phyloP scores from a whole-genome alignment of 345 rosid species.

The Populus davidiana region DNA sequence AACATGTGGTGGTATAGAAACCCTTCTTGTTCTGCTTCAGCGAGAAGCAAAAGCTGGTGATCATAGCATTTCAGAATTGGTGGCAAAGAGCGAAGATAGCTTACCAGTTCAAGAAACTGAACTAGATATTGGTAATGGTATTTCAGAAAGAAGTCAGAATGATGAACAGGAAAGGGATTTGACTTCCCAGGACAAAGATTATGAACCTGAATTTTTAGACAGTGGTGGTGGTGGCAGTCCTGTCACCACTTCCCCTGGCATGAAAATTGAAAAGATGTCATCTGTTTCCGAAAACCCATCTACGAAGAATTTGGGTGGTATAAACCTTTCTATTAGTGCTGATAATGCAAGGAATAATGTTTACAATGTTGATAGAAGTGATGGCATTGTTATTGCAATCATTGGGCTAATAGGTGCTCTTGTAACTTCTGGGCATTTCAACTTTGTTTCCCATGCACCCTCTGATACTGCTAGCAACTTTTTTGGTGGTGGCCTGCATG shows the following conservation, averaged over 20 bases:
- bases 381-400: constrained; percentile 88
- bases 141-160: constrained; percentile 40
- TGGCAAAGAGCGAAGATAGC: constrained; percentile 32
- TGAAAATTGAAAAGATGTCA: constrained; percentile 49
- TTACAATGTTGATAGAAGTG: constrained; percentile 78
- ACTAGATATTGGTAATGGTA: constrained; percentile 27
- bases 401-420: constrained; percentile 88
- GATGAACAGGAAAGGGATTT: constrained; percentile 40
- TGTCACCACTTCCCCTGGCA: constrained; percentile 36
- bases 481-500: constrained; percentile 58
- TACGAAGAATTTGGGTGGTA: constrained; percentile 78
- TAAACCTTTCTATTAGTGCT: constrained; percentile 87
- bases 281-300: constrained; percentile 60
- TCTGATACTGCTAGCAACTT: constrained; percentile 62
- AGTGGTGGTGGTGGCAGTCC: constrained; percentile 30
- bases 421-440: constrained; percentile 72
- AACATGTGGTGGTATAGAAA: constrained; percentile 86
- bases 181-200: constrained; percentile 35
- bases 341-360: constrained; percentile 94
- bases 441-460: constrained; percentile 48
- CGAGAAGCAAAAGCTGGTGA: constrained; percentile 92
- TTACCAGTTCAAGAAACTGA: constrained; percentile 41
- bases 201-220: constrained; percentile 34
- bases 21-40: constrained; percentile 94
- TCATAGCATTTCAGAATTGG: constrained; percentile 34